phyloP scores from a whole-genome alignment of 2,329 filamentous ascomycete genomes.

The Ophiocordyceps camponoti-rufipedis region DNA sequence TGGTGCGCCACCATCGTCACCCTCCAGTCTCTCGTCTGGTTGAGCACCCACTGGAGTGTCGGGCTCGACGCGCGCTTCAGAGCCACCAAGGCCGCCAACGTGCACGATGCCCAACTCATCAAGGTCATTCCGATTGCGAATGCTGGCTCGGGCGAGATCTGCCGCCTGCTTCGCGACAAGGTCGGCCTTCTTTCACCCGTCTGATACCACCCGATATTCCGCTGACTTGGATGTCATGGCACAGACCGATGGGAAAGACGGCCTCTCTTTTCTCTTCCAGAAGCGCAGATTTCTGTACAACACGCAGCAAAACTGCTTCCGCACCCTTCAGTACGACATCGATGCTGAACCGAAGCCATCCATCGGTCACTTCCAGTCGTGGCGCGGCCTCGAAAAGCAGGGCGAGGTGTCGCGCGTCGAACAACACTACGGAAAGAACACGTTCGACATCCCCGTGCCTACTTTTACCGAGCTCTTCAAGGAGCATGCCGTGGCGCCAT shows the following conservation, averaged over 20 bases:
- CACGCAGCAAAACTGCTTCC: constrained; percentile 52
- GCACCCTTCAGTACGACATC: constrained; percentile 65
- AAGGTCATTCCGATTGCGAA: constrained; percentile 85
- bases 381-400: constrained; percentile 53
- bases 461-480: constrained; percentile 93
- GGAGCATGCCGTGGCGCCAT: constrained; percentile 94
- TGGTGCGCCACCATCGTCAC: constrained; percentile 82
- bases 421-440: constrained; percentile 89
- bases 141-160: constrained; percentile 78
- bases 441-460: constrained; percentile 93
- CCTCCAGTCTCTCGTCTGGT: constrained; percentile 73
- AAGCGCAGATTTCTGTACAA: constrained; percentile 91
- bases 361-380: constrained; percentile 62
- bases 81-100: constrained; percentile 46
- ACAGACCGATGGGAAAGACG: constrained; percentile 48
- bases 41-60: constrained; percentile 96
- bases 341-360: constrained; percentile 70
- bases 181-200: constrained; percentile 17
- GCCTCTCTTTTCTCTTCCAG: constrained; percentile 85
- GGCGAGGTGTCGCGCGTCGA: constrained; percentile 65
- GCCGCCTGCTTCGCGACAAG: constrained; percentile 58
- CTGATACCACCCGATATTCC: not conserved
- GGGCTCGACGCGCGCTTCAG: constrained; percentile 70
- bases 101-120: constrained; percentile 67
- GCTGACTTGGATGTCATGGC: not conserved